Base-by-base conservation (phyloP, 202 grass and related monocot genomes). In the Brachypodium distachyon region DNA sequence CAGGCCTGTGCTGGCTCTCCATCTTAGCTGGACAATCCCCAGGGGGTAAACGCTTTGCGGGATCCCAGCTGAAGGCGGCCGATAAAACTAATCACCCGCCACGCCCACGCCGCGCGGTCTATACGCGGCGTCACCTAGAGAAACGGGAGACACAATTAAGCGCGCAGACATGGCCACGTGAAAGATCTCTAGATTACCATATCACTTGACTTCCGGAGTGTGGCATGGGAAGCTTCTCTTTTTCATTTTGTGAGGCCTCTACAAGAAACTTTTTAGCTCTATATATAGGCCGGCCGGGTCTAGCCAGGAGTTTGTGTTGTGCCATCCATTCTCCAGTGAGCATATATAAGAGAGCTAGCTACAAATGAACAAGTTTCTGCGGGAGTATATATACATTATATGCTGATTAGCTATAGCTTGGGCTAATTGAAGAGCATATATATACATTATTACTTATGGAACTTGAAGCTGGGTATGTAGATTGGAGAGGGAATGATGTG, bases 401-500 rank as follows among this genome's bases (percentile, higher is more conserved):
- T 64, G 60, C 60, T 63, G 61, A n/a, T 17, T 40, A 28, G 34
- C 34, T 41, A 10, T 40, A 28, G 34, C 34, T 41, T 46, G 3
- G 16, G 64, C 14, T 46, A 3, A 1, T 2, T 7, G n/a, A 31
- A 8, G 19, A 73, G 36, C 19, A 27, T 22, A 76, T 3, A 14
- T 10, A 61, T 36, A n/a, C n/a, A n/a, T n/a, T n/a, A 55, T 6
- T 9, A 14, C 10, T 31, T 7, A 86, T 86, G 84, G 64, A 73
- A 11, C 32, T 5, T 47, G 81, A 85, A 33, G 47, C 28, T 33
- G 56, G 63, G 34, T 61, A 44, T 62, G 73, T 82, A n/a, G 83
- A 93, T 37, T 90, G 90, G 87, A 90, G 84, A 61, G 81, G 90
- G 40, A 82, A 87, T 41, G 81, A 67, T 37, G 63, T 64, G 44